A percentile compares a stretch with the other conserved stretches of the same genome.
phyloP scores from a whole-genome alignment of 192 early-diverging fungal genomes.

The Coemansia sp. region DNA sequence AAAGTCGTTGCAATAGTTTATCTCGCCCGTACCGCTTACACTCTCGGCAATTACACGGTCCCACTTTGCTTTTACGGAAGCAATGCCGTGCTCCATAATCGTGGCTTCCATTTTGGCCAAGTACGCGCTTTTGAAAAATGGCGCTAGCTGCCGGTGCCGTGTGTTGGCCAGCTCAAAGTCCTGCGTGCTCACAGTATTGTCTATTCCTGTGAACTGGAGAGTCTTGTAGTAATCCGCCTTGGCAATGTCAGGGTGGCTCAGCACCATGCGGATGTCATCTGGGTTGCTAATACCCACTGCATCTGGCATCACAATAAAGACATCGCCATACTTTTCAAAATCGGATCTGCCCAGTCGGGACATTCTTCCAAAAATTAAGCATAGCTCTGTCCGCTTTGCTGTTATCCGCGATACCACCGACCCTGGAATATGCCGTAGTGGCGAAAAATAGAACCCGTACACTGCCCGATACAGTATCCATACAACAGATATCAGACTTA shows the following conservation, averaged over 20 bases:
- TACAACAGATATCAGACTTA: not conserved
- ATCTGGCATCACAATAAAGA: slow-evolving; percentile 20
- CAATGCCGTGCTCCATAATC: slow-evolving; percentile 42
- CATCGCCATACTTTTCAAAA: slow-evolving; percentile 33
- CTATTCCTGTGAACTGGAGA: slow-evolving; percentile 40
- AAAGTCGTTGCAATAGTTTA: slow-evolving; percentile 47
- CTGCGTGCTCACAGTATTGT: slow-evolving; percentile 41
- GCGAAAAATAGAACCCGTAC: slow-evolving; percentile 26
- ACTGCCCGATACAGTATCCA: slow-evolving; percentile 6
- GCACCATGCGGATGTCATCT: slow-evolving; percentile 24
- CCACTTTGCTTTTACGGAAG: slow-evolving; percentile 37
- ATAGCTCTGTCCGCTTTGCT: slow-evolving; percentile 10
- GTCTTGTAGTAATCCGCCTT: slow-evolving; percentile 33
- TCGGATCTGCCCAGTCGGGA: slow-evolving; percentile 20
- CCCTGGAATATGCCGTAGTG: slow-evolving; percentile 35
- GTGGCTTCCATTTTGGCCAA: slow-evolving; percentile 39
- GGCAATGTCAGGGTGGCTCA: slow-evolving; percentile 17
- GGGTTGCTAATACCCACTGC: slow-evolving; percentile 37
- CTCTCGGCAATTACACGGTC: slow-evolving; percentile 20
- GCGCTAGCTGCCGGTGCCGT: slow-evolving; percentile 41
- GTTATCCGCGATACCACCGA: slow-evolving; percentile 27
- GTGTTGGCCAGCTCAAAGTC: slow-evolving; percentile 37
- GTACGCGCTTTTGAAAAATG: slow-evolving; percentile 35
- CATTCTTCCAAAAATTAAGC: slow-evolving; percentile 16
- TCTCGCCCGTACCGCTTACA: slow-evolving; percentile 20